These are phyloP conservation scores for Aspergillus uvarum DNA, from an alignment of 2,329 filamentous ascomycete genomes.

Conservation along the genomic window DNA sequence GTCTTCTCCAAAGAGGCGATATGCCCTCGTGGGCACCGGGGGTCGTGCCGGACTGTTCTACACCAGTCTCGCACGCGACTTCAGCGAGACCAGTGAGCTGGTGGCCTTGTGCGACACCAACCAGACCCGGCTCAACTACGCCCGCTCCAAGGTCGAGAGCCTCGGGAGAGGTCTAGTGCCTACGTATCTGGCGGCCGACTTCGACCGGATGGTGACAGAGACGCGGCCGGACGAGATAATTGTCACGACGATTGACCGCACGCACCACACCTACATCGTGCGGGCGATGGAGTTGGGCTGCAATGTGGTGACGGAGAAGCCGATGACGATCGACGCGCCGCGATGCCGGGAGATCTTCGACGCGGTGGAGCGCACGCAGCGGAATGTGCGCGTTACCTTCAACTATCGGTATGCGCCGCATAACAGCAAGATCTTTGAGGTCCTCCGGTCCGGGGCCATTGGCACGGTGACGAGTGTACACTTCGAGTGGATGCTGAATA, in stretches of 20 bases:
- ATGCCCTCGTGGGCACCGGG: constrained; percentile 53
- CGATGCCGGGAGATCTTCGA: constrained; percentile 57
- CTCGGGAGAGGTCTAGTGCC: constrained; percentile 53
- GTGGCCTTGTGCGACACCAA: constrained; percentile 62
- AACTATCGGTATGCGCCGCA: constrained; percentile 67
- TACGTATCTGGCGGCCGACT: constrained; percentile 55
- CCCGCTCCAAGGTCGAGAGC: constrained; percentile 40
- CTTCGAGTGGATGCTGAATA: constrained; percentile 65
- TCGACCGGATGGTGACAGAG: constrained; percentile 58
- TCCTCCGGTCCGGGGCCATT: constrained; percentile 56
- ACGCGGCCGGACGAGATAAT: constrained; percentile 62
- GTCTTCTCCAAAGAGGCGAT: constrained; percentile 6
- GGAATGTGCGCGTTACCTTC: constrained; percentile 58
- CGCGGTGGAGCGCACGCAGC: constrained; percentile 52
- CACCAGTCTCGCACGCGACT: constrained; percentile 56
- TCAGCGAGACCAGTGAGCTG: constrained; percentile 51
- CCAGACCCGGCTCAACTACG: constrained; percentile 59
- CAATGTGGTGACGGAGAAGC: constrained; percentile 63
- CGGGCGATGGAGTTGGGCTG: constrained; percentile 60
- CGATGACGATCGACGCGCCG: constrained; percentile 62
- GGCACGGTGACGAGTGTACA: constrained; percentile 59
- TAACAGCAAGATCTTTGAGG: constrained; percentile 59
- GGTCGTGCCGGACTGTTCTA: constrained; percentile 63
- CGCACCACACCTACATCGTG: constrained; percentile 61
- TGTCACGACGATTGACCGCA: constrained; percentile 63